These are phyloP conservation scores for Mycena rebaudengoi DNA, from an alignment of 768 basidiomycete genomes.

Conservation along the genomic window DNA sequence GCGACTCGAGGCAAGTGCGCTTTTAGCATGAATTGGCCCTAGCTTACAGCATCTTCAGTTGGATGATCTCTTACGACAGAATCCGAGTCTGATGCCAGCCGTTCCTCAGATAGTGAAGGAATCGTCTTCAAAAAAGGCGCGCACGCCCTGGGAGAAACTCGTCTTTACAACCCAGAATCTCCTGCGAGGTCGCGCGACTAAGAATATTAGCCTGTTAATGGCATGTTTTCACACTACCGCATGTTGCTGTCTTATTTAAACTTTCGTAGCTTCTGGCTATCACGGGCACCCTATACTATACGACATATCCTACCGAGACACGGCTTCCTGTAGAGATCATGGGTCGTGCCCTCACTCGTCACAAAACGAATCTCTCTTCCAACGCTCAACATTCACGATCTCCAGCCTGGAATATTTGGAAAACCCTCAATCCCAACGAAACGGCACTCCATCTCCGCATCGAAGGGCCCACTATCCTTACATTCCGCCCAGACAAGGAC, in stretches of 20 bases:
- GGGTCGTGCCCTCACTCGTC: slow-evolving; percentile 43
- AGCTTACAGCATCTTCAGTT: slow-evolving; percentile 55
- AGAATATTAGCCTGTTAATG: slow-evolving; percentile 83
- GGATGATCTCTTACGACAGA: slow-evolving; percentile 85
- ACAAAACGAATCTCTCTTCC: slow-evolving; percentile 35
- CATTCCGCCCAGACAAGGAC: slow-evolving; percentile 57
- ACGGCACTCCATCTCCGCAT: slow-evolving; percentile 79
- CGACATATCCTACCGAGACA: slow-evolving; percentile 60
- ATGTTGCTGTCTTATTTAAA: slow-evolving; percentile 8
- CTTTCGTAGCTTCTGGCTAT: slow-evolving; percentile 73
- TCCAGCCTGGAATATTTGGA: slow-evolving; percentile 79
- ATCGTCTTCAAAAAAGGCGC: slow-evolving; percentile 45
- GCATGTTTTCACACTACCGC: slow-evolving; percentile 44
- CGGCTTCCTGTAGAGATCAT: slow-evolving; percentile 38
- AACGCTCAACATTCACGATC: slow-evolving; percentile 38
- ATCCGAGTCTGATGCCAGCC: slow-evolving; percentile 61
- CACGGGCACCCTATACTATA: slow-evolving; percentile 77
- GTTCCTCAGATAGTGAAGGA: slow-evolving; percentile 40
- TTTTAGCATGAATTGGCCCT: background rate
- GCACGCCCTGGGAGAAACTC: slow-evolving; percentile 54
- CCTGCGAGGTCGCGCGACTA: slow-evolving; percentile 72
- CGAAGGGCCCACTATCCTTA: slow-evolving; percentile 81
- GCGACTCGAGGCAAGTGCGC: slow-evolving; percentile 80
- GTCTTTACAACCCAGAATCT: slow-evolving; percentile 52
- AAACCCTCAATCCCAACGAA: slow-evolving; percentile 74